Conservation (phyloP, 1,139 yeast genomes). For the Candida frijolesensis region DNA sequence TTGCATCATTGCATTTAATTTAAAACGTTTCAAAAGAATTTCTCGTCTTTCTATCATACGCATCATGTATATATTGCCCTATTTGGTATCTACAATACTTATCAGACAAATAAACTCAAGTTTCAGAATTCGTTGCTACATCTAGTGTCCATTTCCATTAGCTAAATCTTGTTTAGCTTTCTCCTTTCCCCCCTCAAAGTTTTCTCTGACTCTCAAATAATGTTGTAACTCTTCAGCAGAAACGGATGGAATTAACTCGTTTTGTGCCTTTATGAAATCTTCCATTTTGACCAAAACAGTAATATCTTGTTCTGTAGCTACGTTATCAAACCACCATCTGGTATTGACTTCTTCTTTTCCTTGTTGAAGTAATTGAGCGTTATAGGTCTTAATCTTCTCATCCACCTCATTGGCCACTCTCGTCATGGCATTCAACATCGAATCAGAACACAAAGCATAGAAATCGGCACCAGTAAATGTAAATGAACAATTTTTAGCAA, state of each 20-base stretch:
- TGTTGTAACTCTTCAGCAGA: constrained; percentile 86
- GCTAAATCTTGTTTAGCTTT: constrained; percentile 23
- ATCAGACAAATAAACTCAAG: neutral
- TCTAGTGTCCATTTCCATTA: constrained; percentile 7
- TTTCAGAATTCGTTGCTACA: neutral
- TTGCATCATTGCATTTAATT: neutral
- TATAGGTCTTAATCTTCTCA: constrained; percentile 56
- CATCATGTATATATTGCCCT: neutral
- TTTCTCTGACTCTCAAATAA: constrained; percentile 72
- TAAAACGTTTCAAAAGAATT: neutral
- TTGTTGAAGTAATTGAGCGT: constrained; percentile 28
- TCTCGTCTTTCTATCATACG: no score
- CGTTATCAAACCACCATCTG: constrained; percentile 91
- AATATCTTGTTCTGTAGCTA: constrained; percentile 68
- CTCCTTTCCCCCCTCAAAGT: constrained; percentile 66
- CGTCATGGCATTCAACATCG: constrained; percentile 95
- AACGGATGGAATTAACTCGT: constrained; percentile 78
- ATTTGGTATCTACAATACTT: neutral
- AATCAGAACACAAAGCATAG: constrained; percentile 92
- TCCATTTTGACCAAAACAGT: constrained; percentile 66
- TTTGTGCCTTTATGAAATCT: constrained; percentile 77
- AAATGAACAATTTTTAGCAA: constrained; percentile 78
- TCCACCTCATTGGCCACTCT: constrained; percentile 82
- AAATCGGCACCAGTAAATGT: constrained; percentile 97
- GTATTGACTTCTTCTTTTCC: constrained; percentile 54